Evolutionary conservation across 805 yeast genomes (phyloP).

Genomic region (Spathaspora arborariae): DNA sequence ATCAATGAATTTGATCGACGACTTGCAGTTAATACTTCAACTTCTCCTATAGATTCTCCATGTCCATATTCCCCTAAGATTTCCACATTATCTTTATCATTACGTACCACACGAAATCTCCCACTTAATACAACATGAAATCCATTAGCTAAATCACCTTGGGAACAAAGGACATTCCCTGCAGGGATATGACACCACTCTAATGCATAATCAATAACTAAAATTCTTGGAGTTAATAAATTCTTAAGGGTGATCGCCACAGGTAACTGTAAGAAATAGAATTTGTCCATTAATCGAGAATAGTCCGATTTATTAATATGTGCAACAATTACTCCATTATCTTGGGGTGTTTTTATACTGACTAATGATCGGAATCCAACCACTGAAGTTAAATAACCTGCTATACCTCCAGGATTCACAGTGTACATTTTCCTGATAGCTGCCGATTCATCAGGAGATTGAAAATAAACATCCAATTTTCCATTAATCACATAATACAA

Average conservation of each 20-base stretch:
- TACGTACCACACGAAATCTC: slow-evolving; percentile 62
- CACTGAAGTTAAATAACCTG: slow-evolving; percentile 81
- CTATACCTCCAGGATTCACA: slow-evolving; percentile 73
- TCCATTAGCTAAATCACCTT: slow-evolving; percentile 87
- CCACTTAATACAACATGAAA: slow-evolving; percentile 89
- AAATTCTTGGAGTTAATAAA: slow-evolving; percentile 62
- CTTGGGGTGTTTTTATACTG: slow-evolving; percentile 57
- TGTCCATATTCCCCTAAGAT: slow-evolving; percentile 81
- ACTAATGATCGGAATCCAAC: slow-evolving; percentile 79
- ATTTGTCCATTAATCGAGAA: slow-evolving; percentile 67
- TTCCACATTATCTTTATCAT: slow-evolving; percentile 16
- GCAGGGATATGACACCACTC: slow-evolving; percentile 95
- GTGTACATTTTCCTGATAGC: slow-evolving; percentile 43
- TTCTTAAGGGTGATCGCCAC: slow-evolving; percentile 70
- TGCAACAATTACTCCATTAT: slow-evolving; percentile 59
- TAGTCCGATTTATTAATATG: slow-evolving; percentile 60
- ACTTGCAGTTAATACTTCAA: slow-evolving; percentile 84
- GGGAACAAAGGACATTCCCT: slow-evolving; percentile 73
- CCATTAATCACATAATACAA: slow-evolving; percentile 81
- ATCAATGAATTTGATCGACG: slow-evolving; percentile 65
- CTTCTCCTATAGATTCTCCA: slow-evolving; percentile 92
- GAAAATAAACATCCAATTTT: slow-evolving; percentile 55
- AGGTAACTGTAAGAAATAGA: slow-evolving; percentile 70
- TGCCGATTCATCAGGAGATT: neutral
- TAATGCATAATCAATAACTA: slow-evolving; percentile 81